Conservation (phyloP, 805 yeast species). For the Yarrowia bubula region DNA sequence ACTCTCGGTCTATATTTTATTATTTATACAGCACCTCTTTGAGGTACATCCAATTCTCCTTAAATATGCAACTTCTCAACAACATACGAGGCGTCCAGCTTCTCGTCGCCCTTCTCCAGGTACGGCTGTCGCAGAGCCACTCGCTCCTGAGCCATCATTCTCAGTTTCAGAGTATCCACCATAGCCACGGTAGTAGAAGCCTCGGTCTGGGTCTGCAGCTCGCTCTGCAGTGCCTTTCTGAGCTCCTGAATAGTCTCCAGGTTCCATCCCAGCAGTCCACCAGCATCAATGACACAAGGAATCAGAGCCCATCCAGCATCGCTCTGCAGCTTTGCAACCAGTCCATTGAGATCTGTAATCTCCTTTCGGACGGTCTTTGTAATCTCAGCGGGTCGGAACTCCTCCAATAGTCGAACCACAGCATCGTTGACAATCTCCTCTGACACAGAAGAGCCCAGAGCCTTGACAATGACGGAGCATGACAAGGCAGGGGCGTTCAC, state of each 20-base stretch:
- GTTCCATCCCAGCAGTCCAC: slow-evolving; percentile 68
- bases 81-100: slow-evolving; percentile 13
- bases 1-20: neutral
- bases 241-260: slow-evolving; percentile 50
- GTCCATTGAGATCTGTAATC: slow-evolving; percentile 29
- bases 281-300: slow-evolving; percentile 65
- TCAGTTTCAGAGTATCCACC: neutral
- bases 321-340: slow-evolving; percentile 47
- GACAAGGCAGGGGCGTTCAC: slow-evolving; percentile 73
- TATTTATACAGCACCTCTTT: neutral
- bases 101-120: slow-evolving; percentile 3
- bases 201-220: slow-evolving; percentile 9
- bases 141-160: slow-evolving; percentile 20
- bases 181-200: neutral
- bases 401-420: slow-evolving; percentile 62
- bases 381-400: slow-evolving; percentile 52
- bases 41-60: neutral
- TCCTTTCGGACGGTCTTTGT: slow-evolving; percentile 35
- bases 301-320: slow-evolving; percentile 61
- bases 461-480: slow-evolving; percentile 59
- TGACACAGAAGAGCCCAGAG: slow-evolving; percentile 51
- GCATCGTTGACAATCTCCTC: slow-evolving; percentile 70
- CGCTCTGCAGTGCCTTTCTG: neutral
- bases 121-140: slow-evolving; percentile 6
- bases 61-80: slow-evolving; percentile 24